Conservation (phyloP, 306 rosid species). For the Prunus armeniaca region DNA sequence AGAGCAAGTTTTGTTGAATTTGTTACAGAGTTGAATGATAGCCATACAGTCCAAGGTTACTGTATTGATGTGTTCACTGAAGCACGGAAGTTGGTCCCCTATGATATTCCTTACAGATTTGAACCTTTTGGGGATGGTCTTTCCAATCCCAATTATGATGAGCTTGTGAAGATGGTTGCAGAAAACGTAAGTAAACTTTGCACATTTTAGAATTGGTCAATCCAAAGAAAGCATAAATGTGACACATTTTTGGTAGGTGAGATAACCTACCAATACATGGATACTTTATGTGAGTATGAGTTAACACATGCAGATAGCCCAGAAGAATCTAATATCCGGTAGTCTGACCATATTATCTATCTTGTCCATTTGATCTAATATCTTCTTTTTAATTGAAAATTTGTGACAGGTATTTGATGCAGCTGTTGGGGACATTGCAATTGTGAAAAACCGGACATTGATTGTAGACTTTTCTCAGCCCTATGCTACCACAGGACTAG, state of each 20-base stretch:
- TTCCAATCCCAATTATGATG: slow-evolving; percentile 65
- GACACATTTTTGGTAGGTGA: not conserved
- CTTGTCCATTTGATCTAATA: not conserved
- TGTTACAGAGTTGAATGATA: slow-evolving; percentile 46
- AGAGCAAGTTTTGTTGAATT: slow-evolving; percentile 89
- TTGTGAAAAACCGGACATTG: slow-evolving; percentile 79
- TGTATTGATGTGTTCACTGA: slow-evolving; percentile 74
- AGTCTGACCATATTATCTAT: not conserved
- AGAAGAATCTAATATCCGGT: not conserved
- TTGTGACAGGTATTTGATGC: slow-evolving; percentile 78
- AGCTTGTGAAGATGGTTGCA: slow-evolving; percentile 61
- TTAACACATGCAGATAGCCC: not conserved
- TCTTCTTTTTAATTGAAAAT: slow-evolving; percentile 17
- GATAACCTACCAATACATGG: slow-evolving; percentile 7
- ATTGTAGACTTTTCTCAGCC: slow-evolving; percentile 95
- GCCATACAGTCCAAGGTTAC: slow-evolving; percentile 58
- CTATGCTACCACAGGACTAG: slow-evolving; percentile 76
- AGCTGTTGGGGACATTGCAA: slow-evolving; percentile 90
- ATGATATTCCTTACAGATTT: slow-evolving; percentile 66
- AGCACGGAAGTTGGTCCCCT: slow-evolving; percentile 67
- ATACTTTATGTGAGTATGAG: slow-evolving; percentile 10
- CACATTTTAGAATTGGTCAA: slow-evolving; percentile 1
- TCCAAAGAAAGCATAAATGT: slow-evolving; percentile 5
- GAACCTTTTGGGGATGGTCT: slow-evolving; percentile 72
- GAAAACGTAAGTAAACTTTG: slow-evolving; percentile 52